Conservation (phyloP, 305 asterid genomes). For the Fraxinus paxiana region DNA sequence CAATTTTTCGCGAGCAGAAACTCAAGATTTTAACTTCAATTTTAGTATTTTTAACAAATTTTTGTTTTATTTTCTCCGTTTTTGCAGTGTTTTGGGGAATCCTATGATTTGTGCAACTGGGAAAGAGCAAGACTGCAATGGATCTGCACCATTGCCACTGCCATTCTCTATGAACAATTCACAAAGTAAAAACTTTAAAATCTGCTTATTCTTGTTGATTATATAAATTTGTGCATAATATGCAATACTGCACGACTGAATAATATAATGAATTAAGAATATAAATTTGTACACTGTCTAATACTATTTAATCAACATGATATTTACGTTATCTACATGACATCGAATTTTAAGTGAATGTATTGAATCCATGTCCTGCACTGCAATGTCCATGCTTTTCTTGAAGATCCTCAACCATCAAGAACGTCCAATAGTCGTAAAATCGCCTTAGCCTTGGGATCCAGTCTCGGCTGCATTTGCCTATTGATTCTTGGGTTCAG, state of each 20-base stretch:
- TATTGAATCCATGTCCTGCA: background rate
- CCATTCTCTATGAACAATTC: constrained; percentile 45
- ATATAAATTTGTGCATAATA: background rate
- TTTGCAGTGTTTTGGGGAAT: constrained; percentile 71
- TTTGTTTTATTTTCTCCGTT: background rate
- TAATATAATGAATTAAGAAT: background rate
- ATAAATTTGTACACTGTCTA: background rate
- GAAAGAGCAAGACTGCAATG: constrained; percentile 72
- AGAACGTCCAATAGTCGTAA: constrained; percentile 43
- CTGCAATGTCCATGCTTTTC: background rate
- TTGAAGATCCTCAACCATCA: constrained; percentile 38
- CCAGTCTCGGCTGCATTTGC: constrained; percentile 82
- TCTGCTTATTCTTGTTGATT: background rate
- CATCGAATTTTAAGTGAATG: background rate
- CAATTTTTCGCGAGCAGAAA: background rate
- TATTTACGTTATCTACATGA: background rate
- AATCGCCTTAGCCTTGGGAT: constrained; percentile 67
- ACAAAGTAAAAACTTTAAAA: constrained; percentile 46
- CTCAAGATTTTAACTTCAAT: background rate
- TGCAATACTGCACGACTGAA: background rate
- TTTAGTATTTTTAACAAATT: background rate
- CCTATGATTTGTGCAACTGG: constrained; percentile 81
- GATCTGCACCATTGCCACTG: constrained; percentile 58
- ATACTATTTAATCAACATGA: background rate
- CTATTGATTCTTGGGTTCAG: constrained; percentile 65